Base-by-base conservation (phyloP, 192 early-diverging fungal species). In the Haplosporangium gracile region DNA sequence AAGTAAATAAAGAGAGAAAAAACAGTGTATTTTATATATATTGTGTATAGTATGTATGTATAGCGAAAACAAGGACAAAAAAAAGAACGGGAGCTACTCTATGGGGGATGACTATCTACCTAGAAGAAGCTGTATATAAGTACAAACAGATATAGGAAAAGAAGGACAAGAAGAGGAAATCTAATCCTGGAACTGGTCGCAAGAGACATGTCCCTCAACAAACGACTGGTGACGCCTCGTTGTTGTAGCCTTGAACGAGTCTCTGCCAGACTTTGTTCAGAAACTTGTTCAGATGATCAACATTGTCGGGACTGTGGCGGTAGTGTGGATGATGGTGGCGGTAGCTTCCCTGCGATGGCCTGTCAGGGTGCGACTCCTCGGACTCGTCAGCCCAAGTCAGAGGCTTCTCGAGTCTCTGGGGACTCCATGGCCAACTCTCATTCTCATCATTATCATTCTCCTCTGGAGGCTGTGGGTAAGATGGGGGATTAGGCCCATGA, bases 351-450 rank as follows among this genome's bases (percentile, higher is more conserved):
- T 65, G 60, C 29, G 60, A 65, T 32, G 60, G 60, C 13, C 26
- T 65, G 29, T 65, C 60, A 11, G 26, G 5, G 57, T 60, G 57
- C 7, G 57, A 60, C 24, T 26, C 10, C 29, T 38, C 34, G 1
- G 57, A 20, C n/a, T 32, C 45, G 9, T n/a, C 36, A 20, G 5
- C n/a, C 26, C 40, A 20, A 2, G 0, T 13, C 49, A 70, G 16
- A 22, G 80, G 74, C 53, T 76, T 82, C 39, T 82, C 80, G 3
- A 82, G 36, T 20, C 39, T 20, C 9, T 24, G 9, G 18, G 4
- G 42, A 49, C 68, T 74, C 51, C 70, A 71, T 38, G 72, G 79
- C 26, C 18, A 72, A 49, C 70, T 29, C 24, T 65, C 60, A 2
- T 29, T 29, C 1, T 13, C 9, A 1, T 65, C 60, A 26, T 32